Evolutionary conservation across 495 filamentous ascomycete genomes (phyloP).

Genomic region (Aspergillus carlsbadensis): DNA sequence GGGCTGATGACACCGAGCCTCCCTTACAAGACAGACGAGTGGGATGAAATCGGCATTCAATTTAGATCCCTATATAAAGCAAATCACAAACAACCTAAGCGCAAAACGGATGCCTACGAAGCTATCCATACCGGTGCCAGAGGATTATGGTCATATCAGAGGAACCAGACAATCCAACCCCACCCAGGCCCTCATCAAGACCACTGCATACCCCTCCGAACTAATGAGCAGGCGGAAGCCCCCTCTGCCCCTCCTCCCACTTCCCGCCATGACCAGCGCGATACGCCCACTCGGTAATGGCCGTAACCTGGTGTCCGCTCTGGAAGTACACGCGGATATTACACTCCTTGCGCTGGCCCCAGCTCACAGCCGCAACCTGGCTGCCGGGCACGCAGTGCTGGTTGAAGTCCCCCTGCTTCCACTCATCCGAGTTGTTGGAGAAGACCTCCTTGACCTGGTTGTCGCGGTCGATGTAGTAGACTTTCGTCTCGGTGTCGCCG

Average conservation of each 20-base stretch:
- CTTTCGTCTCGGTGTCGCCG: not conserved
- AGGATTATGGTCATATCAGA: too few species aligned
- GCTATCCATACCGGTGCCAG: too few species aligned
- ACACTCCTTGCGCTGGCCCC: not conserved
- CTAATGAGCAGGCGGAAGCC: constrained; percentile 5
- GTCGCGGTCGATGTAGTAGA: constrained; percentile 9
- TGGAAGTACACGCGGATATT: constrained; percentile 13
- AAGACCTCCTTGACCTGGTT: constrained; percentile 6
- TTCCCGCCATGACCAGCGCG: too few species aligned
- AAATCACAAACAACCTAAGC: too few species aligned
- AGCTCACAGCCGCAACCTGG: constrained; percentile 6
- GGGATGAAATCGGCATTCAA: too few species aligned
- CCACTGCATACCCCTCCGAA: too few species aligned
- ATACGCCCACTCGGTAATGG: constrained; percentile 9
- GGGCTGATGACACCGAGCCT: too few species aligned
- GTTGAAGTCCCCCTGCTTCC: constrained; percentile 10
- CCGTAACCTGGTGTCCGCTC: constrained; percentile 13
- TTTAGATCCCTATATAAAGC: too few species aligned
- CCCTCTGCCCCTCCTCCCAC: not conserved
- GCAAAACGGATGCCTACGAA: too few species aligned
- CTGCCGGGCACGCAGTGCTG: constrained; percentile 2
- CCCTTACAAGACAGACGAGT: too few species aligned
- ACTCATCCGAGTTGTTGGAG: not conserved
- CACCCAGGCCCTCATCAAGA: too few species aligned
- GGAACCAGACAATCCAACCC: too few species aligned